Percentiles rank a stretch among this genome's conserved stretches.
phyloP scores from a whole-genome alignment of 108 stramenopile species.

The Cyclotella distinguenda region DNA sequence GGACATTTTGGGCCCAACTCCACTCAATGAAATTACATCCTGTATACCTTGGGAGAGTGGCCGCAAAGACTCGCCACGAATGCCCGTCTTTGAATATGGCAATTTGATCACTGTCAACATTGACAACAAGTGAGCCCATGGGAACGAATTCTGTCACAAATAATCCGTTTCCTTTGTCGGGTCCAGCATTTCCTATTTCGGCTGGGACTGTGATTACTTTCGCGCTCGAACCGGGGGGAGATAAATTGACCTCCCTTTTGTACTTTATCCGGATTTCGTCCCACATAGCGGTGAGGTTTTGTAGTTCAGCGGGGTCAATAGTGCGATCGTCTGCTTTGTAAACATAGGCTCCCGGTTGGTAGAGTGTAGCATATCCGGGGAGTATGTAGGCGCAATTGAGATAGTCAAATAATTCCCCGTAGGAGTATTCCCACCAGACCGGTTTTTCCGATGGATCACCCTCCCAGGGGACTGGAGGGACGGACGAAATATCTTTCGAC shows the following conservation, averaged over 20 bases:
- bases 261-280: conserved; percentile 23
- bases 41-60: conserved; percentile 22
- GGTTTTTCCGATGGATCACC: conserved; percentile 10
- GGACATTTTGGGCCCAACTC: conserved; percentile 25
- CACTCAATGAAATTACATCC: conserved; percentile 41
- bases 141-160: conserved; percentile 29
- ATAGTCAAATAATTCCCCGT: conserved; percentile 29
- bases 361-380: conserved; percentile 18
- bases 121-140: conserved; percentile 28
- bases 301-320: conserved; percentile 2
- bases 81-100: conserved; percentile 40
- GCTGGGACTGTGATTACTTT: conserved; percentile 19
- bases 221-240: conserved; percentile 11
- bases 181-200: conserved; percentile 31
- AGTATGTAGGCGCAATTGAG: conserved; percentile 20
- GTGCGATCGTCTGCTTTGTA: conserved; percentile 6
- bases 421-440: conserved; percentile 40
- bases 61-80: conserved; percentile 35
- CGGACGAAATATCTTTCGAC: background rate
- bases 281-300: conserved; percentile 11
- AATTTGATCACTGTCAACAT: conserved; percentile 22
- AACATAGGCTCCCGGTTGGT: background rate
- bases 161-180: conserved; percentile 30
- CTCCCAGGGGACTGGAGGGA: background rate
- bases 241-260: conserved; percentile 26